phyloP scores from a whole-genome alignment of 108 stramenopile genomes.

The Cyclotella atomus region DNA sequence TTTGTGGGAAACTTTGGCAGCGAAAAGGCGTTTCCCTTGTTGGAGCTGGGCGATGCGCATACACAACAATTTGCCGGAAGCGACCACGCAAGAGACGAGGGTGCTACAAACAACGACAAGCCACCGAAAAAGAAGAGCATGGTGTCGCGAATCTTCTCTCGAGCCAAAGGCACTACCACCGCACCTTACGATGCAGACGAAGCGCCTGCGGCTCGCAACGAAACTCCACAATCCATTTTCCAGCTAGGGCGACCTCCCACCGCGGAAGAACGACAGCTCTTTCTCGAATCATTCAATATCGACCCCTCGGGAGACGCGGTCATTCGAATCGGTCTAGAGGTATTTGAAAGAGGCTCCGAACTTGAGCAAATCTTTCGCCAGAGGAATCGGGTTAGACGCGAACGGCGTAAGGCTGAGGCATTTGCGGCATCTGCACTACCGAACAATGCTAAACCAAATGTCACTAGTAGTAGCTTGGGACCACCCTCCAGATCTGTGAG shows the following conservation, averaged over 20 bases:
- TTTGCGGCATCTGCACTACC: background rate
- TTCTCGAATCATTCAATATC: slow-evolving; percentile 31
- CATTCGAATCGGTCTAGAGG: slow-evolving; percentile 34
- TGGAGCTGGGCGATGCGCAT: background rate
- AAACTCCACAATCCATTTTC: too few species aligned
- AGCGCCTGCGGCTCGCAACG: too few species aligned
- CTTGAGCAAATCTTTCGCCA: slow-evolving; percentile 35
- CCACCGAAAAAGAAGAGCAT: too few species aligned
- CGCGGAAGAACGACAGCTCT: background rate
- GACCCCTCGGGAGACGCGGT: slow-evolving; percentile 37
- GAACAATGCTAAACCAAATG: background rate
- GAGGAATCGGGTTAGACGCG: slow-evolving; percentile 13
- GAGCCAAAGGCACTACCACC: too few species aligned
- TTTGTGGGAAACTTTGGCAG: slow-evolving; percentile 19
- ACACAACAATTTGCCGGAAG: too few species aligned
- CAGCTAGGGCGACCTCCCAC: too few species aligned
- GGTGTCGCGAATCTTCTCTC: too few species aligned
- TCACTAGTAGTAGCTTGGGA: too few species aligned
- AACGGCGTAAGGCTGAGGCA: background rate
- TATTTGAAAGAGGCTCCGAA: slow-evolving; percentile 41
- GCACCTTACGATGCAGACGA: too few species aligned
- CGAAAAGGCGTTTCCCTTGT: slow-evolving; percentile 17
- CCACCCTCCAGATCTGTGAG: background rate
- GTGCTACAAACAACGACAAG: background rate
- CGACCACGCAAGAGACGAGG: too few species aligned